Percentiles rank a stretch among this genome's conserved stretches.
phyloP scores from a whole-genome alignment of 306 rosid genomes.

The Quercus berberidifolia region DNA sequence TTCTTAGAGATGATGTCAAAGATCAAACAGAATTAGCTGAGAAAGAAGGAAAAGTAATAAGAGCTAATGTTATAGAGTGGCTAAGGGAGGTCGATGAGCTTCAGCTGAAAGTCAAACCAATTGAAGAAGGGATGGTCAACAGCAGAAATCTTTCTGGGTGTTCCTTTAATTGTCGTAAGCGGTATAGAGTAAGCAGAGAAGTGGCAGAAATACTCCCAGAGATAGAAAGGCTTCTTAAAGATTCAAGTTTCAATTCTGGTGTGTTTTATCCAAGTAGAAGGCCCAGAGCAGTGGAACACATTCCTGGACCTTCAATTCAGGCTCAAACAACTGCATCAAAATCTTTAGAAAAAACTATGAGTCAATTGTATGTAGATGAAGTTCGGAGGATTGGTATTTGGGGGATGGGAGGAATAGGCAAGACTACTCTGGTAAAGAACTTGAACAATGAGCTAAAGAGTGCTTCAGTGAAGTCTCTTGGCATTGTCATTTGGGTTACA shows the following conservation, averaged over 20 bases:
- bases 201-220: background rate
- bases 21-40: background rate
- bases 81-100: background rate
- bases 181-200: background rate
- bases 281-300: background rate
- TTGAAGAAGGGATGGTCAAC: background rate
- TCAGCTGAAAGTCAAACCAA: background rate
- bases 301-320: background rate
- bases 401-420: slow-evolving; percentile 25
- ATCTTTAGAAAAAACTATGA: background rate
- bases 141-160: too few relatives aligned
- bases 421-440: slow-evolving; percentile 18
- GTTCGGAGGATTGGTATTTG: slow-evolving; percentile 12
- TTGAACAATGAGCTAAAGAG: slow-evolving; percentile 15
- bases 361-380: background rate
- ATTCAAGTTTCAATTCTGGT: too few relatives aligned
- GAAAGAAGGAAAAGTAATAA: background rate
- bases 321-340: background rate
- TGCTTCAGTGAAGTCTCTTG: background rate
- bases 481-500: slow-evolving; percentile 23
- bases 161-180: too few relatives aligned
- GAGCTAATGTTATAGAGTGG: background rate
- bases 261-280: too few relatives aligned
- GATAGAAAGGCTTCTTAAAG: too few relatives aligned
- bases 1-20: background rate